Evolutionary conservation across 2,329 filamentous ascomycete genomes (phyloP).

Genomic region (Microcyclosporella mali): DNA sequence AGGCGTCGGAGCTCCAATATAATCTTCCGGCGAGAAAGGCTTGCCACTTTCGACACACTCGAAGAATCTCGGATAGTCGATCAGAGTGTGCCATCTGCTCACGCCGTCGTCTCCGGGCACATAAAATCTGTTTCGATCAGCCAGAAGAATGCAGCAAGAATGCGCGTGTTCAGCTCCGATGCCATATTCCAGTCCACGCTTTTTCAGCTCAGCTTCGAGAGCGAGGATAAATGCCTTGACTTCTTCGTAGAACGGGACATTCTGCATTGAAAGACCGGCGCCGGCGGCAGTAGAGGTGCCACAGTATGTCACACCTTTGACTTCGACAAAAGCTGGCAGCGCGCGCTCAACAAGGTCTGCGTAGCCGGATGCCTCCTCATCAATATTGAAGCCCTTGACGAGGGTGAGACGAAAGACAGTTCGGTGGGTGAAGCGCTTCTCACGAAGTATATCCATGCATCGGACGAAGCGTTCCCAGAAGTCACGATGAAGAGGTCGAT

Average conservation of each 20-base stretch:
- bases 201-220: conserved; percentile 61
- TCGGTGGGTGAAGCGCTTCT: conserved; percentile 75
- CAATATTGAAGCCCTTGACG: conserved; percentile 96
- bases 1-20: conserved; percentile 75
- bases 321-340: conserved; percentile 84
- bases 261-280: conserved; percentile 90
- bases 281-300: conserved; percentile 79
- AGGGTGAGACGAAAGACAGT: conserved; percentile 93
- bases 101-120: conserved; percentile 53
- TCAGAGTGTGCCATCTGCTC: conserved; percentile 71
- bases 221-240: conserved; percentile 75
- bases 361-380: conserved; percentile 86
- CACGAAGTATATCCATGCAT: conserved; percentile 81
- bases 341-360: conserved; percentile 80
- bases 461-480: conserved; percentile 95
- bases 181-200: conserved; percentile 72
- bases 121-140: conserved; percentile 67
- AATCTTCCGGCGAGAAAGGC: conserved; percentile 77
- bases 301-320: conserved; percentile 96
- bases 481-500: conserved; percentile 85
- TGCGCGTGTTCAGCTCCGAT: conserved; percentile 94
- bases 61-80: conserved; percentile 88
- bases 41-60: conserved; percentile 64
- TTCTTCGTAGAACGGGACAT: conserved; percentile 93
- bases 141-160: conserved; percentile 85